A percentile compares a stretch with the other conserved stretches of the same genome.
These are phyloP conservation scores for Fusarium sp. DNA, from an alignment of 2,329 filamentous ascomycete species.

Conservation along the genomic window DNA sequence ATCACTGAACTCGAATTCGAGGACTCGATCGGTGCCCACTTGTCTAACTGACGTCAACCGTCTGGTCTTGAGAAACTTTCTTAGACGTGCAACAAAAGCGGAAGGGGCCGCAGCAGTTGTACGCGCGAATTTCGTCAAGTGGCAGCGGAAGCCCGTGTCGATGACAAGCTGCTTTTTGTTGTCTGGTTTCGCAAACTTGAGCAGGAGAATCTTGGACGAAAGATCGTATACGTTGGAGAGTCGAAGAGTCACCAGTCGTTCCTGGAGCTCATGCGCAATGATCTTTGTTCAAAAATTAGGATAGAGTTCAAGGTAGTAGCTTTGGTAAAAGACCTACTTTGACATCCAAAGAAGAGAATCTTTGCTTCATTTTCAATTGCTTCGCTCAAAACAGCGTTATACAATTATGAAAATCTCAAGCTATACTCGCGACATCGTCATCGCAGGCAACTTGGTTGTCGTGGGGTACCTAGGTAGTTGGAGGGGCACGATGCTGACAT, in stretches of 20 bases:
- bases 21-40: slow-evolving; percentile 91
- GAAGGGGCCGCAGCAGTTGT: slow-evolving; percentile 87
- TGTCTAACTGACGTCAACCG: slow-evolving; percentile 83
- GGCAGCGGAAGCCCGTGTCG: slow-evolving; percentile 95
- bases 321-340: slow-evolving; percentile 58
- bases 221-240: slow-evolving; percentile 96
- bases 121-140: slow-evolving; percentile 89
- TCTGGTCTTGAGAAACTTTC: slow-evolving; percentile 89
- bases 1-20: slow-evolving; percentile 93
- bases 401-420: slow-evolving; percentile 20
- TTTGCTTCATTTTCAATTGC: slow-evolving; percentile 73
- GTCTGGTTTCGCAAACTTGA: slow-evolving; percentile 94
- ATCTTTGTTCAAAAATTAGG: slow-evolving; percentile 64
- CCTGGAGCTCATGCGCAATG: slow-evolving; percentile 91
- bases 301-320: neutral
- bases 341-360: slow-evolving; percentile 82
- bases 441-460: neutral
- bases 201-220: slow-evolving; percentile 91
- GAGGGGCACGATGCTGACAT: slow-evolving; percentile 35
- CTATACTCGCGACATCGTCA: slow-evolving; percentile 21
- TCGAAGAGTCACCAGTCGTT: slow-evolving; percentile 78
- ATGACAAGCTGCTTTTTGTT: slow-evolving; percentile 89
- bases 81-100: slow-evolving; percentile 82
- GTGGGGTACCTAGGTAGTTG: slow-evolving; percentile 23
- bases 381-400: neutral